A percentile compares a stretch with the other conserved stretches of the same genome.
Conservation (phyloP, 2,329 filamentous ascomycete genomes). For the Aschersonia sp. region DNA sequence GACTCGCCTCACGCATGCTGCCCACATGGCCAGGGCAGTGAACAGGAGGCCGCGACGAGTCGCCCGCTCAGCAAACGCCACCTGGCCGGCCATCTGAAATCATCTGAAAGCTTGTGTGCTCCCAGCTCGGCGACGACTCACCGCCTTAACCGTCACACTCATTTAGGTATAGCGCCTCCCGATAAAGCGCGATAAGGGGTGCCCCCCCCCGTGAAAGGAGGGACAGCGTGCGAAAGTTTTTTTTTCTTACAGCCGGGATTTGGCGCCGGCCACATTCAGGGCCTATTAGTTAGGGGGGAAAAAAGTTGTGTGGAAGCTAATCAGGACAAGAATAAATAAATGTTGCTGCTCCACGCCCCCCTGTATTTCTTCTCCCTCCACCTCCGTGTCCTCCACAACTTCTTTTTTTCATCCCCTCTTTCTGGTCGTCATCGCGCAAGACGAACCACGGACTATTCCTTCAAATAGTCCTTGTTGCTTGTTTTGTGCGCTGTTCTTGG, state of each 20-base stretch:
- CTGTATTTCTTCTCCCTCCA: slow-evolving; percentile 3
- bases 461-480: slow-evolving; percentile 11
- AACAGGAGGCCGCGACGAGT: too few relatives aligned
- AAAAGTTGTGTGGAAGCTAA: slow-evolving; percentile 6
- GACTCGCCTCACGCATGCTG: background rate
- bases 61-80: background rate
- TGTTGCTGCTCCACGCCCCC: slow-evolving; percentile 4
- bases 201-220: slow-evolving; percentile 6
- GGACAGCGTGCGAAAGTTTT: slow-evolving; percentile 11
- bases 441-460: slow-evolving; percentile 21
- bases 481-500: slow-evolving; percentile 16
- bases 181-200: slow-evolving; percentile 12
- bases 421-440: slow-evolving; percentile 28
- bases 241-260: slow-evolving; percentile 3
- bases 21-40: background rate
- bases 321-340: slow-evolving; percentile 6
- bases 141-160: slow-evolving; percentile 6
- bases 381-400: slow-evolving; percentile 12
- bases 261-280: slow-evolving; percentile 3
- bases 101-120: slow-evolving; percentile 3
- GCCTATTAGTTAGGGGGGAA: slow-evolving; percentile 1
- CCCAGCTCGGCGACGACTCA: slow-evolving; percentile 4
- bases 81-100: slow-evolving; percentile 3
- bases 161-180: slow-evolving; percentile 6
- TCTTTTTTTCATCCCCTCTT: slow-evolving; percentile 15